Conservation (phyloP, 257 asterid genomes). For the Scutellaria minor region DNA sequence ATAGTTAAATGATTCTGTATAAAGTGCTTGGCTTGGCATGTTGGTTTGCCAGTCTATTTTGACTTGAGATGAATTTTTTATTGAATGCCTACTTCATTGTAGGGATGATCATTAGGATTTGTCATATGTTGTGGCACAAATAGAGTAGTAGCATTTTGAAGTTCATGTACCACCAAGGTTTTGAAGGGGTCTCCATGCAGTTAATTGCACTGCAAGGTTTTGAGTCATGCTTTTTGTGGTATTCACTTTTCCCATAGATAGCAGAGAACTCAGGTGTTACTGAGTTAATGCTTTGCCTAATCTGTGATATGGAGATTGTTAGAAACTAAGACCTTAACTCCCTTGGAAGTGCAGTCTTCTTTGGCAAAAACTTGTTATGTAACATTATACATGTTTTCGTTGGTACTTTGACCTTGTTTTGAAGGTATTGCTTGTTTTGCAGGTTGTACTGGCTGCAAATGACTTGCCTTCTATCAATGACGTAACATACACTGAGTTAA, state of each 20-base stretch:
- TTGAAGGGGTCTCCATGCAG: conserved; percentile 17
- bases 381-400: conserved; percentile 19
- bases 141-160: conserved; percentile 5
- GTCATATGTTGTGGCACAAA: not conserved
- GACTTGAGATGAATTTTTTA: not conserved
- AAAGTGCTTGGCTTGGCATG: not conserved
- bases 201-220: conserved; percentile 21
- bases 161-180: not conserved
- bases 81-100: not conserved
- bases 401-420: conserved; percentile 20
- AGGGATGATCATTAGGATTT: conserved; percentile 6
- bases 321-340: conserved; percentile 11
- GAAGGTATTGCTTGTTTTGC: conserved; percentile 33
- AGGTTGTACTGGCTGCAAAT: conserved; percentile 95
- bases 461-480: conserved; percentile 95
- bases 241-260: conserved; percentile 12
- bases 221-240: not conserved
- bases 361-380: conserved; percentile 12
- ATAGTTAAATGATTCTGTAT: conserved; percentile 4
- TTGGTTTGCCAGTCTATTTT: conserved; percentile 4
- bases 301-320: not conserved
- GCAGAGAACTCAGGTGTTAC: not conserved
- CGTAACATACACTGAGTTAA: conserved; percentile 74
- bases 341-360: conserved; percentile 18
- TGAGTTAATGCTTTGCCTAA: not conserved